These are phyloP conservation scores for Aspergillus tubingensis DNA, from an alignment of 2,329 filamentous ascomycete genomes.

Conservation along the genomic window DNA sequence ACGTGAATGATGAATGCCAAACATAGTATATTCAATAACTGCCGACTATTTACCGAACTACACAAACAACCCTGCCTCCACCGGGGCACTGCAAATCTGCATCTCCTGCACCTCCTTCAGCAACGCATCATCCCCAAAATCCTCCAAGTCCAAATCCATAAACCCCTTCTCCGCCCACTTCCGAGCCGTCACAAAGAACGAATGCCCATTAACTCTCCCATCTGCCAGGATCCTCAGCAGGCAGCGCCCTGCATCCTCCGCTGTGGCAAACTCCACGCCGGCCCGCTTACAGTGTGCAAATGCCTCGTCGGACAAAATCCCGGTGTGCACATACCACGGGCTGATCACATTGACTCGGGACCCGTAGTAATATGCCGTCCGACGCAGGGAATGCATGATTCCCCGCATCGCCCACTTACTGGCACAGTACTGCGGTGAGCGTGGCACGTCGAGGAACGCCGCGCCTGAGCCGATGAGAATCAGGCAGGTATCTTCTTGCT, in stretches of 20 bases:
- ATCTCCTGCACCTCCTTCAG: constrained; percentile 31
- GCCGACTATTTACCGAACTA: background rate
- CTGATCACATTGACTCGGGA: constrained; percentile 42
- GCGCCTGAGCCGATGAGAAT: constrained; percentile 39
- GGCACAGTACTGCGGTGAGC: constrained; percentile 36
- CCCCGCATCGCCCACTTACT: constrained; percentile 43
- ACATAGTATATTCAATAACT: background rate
- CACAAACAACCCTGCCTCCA: constrained; percentile 25
- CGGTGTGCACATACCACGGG: constrained; percentile 33
- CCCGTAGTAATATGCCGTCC: constrained; percentile 34
- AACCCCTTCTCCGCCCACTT: constrained; percentile 37
- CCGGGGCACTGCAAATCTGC: constrained; percentile 26
- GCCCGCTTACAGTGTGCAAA: background rate
- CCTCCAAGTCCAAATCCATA: constrained; percentile 38
- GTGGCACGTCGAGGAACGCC: constrained; percentile 36
- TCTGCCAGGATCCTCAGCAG: constrained; percentile 26
- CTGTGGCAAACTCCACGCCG: background rate
- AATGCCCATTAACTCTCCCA: constrained; percentile 29
- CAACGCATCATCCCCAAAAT: constrained; percentile 32
- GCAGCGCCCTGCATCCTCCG: constrained; percentile 7
- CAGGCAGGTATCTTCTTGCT: constrained; percentile 33
- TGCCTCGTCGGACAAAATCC: background rate
- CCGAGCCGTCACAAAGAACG: constrained; percentile 38
- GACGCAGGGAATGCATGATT: constrained; percentile 40
- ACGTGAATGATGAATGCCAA: background rate